These are phyloP conservation scores for Apostasia shenzhenica DNA, from an alignment of 106 monocot genomes.

Conservation along the genomic window DNA sequence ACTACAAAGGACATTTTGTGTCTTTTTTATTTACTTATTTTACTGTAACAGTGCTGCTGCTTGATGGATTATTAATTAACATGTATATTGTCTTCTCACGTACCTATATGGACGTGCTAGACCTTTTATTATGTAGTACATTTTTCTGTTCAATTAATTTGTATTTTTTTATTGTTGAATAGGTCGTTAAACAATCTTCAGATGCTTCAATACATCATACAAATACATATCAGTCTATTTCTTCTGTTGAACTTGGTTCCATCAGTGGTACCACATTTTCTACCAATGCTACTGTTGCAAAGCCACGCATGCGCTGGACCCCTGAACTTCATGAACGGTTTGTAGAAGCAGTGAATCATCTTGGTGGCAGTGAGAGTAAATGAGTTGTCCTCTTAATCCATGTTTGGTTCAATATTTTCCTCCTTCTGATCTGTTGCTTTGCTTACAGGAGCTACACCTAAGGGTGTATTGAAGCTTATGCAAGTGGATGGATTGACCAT, in stretches of 20 bases:
- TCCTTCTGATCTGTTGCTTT: neutral
- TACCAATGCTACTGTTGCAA: slow-evolving; percentile 30
- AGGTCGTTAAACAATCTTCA: no score
- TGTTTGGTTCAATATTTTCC: neutral
- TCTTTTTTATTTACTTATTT: no score
- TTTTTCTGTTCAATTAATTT: no score
- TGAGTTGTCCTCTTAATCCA: neutral
- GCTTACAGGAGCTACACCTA: slow-evolving; percentile 70
- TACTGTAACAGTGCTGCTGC: no score
- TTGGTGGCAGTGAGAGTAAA: slow-evolving; percentile 90
- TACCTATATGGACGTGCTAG: no score
- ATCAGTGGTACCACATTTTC: slow-evolving; percentile 24
- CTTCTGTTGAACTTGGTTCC: slow-evolving; percentile 23
- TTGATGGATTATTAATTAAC: no score
- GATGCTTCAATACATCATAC: no score
- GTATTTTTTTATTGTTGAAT: no score
- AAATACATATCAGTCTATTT: no score
- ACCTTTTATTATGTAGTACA: no score
- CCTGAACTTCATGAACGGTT: slow-evolving; percentile 76
- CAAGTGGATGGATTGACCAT: slow-evolving; percentile 82
- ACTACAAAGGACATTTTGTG: no score
- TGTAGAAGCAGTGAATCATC: slow-evolving; percentile 76
- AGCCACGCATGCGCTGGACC: slow-evolving; percentile 72
- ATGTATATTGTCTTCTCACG: no score
- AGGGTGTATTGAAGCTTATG: slow-evolving; percentile 88